These are phyloP conservation scores for Jatropha curcas DNA, from an alignment of 345 rosid species.

Conservation along the genomic window DNA sequence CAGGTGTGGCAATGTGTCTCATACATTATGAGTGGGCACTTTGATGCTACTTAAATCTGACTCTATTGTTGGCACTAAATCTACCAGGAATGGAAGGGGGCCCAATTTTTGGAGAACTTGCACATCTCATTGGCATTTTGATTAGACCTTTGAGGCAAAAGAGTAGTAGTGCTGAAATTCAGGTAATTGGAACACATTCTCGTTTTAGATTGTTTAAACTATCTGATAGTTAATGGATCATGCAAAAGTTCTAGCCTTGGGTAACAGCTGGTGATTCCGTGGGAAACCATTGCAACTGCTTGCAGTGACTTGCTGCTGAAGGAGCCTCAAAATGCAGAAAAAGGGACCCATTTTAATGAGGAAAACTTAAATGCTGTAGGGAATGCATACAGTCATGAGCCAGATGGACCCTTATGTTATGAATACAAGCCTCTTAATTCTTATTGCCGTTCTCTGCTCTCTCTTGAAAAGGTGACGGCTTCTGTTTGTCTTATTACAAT, in stretches of 20 bases:
- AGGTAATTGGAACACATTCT: conserved; percentile 54
- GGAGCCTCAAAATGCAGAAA: conserved; percentile 55
- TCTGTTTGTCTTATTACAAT: conserved; percentile 79
- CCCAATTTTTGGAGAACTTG: conserved; percentile 68
- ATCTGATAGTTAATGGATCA: conserved; percentile 49
- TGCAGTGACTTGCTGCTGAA: conserved; percentile 73
- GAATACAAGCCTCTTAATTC: conserved; percentile 24
- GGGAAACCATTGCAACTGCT: conserved; percentile 94
- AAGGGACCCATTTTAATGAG: conserved; percentile 39
- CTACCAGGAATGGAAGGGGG: conserved; percentile 88
- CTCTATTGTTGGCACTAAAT: conserved; percentile 14
- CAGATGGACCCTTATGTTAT: conserved; percentile 25
- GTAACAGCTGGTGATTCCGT: conserved; percentile 97
- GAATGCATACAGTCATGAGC: conserved; percentile 32
- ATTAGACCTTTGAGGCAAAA: conserved; percentile 79
- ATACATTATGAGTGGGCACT: conserved; percentile 19
- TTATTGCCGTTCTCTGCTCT: conserved; percentile 24
- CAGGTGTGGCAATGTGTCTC: conserved; percentile 54
- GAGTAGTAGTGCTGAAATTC: conserved; percentile 80
- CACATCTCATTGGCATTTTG: conserved; percentile 66
- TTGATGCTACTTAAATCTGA: conserved; percentile 24
- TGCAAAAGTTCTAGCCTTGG: conserved; percentile 80
- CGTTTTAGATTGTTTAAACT: conserved; percentile 29
- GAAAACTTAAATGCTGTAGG: conserved; percentile 51
- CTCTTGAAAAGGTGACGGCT: conserved; percentile 60